Percentiles rank a stretch among this genome's conserved stretches.
Evolutionary conservation across 139 green algal species (phyloP).

Genomic region (Chlorella sorokiniana): DNA sequence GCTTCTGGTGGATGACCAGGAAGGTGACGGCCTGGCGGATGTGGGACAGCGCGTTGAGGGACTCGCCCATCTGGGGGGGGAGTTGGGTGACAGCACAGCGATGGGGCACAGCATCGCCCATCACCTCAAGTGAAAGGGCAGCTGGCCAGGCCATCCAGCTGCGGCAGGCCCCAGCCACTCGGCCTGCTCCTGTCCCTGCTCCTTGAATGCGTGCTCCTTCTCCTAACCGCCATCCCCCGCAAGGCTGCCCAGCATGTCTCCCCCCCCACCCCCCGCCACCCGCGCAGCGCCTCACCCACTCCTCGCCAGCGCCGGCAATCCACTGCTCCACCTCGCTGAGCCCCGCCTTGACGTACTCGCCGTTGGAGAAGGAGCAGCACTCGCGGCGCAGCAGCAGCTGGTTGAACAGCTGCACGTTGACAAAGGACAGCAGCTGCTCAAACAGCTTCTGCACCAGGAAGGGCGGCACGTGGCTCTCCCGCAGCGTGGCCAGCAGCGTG

Average conservation of each 20-base stretch:
- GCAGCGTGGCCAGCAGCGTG: conserved; percentile 80
- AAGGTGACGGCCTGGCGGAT: conserved; percentile 73
- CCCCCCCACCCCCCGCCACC: too few relatives aligned
- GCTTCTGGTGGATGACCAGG: conserved; percentile 95
- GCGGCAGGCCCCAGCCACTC: too few relatives aligned
- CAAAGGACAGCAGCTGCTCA: conserved; percentile 91
- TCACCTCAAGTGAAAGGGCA: too few relatives aligned
- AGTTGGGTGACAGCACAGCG: too few relatives aligned
- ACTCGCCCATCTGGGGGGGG: conserved; percentile 58
- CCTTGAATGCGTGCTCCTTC: too few relatives aligned
- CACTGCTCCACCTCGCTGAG: conserved; percentile 94
- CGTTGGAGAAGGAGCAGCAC: conserved; percentile 99
- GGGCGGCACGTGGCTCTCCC: conserved; percentile 84
- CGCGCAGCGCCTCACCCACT: conserved; percentile 52
- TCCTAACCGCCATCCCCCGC: too few relatives aligned
- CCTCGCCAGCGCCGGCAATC: conserved; percentile 77
- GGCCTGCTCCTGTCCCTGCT: too few relatives aligned
- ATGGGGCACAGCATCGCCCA: too few relatives aligned
- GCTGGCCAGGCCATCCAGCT: too few relatives aligned
- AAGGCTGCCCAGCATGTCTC: too few relatives aligned
- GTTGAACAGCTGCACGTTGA: conserved; percentile 99
- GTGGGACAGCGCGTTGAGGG: conserved; percentile 94
- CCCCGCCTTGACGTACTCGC: conserved; percentile 98
- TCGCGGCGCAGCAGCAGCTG: conserved; percentile 97
- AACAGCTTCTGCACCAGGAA: conserved; percentile 85